A percentile compares a stretch with the other conserved stretches of the same genome.
Conservation (phyloP, 2,329 filamentous ascomycete species). For the Pleomassaria siparia region DNA sequence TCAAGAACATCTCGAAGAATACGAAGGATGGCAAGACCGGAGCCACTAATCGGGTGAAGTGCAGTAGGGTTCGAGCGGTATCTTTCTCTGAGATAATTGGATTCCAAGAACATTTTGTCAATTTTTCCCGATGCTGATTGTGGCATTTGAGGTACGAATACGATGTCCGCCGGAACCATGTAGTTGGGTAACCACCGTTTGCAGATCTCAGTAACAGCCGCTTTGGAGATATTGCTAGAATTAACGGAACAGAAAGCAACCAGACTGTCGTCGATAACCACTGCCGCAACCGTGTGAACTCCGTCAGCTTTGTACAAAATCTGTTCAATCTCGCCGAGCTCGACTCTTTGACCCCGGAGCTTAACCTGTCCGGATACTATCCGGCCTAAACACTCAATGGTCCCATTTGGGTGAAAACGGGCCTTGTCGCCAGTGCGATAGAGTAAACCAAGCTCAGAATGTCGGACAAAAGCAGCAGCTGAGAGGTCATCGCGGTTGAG, state of each 20-base stretch:
- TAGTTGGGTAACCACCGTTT: conserved; percentile 75
- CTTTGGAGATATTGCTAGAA: conserved; percentile 39
- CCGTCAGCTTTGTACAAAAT: conserved; percentile 29
- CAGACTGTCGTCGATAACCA: conserved; percentile 68
- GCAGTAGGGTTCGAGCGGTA: conserved; percentile 13
- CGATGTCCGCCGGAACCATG: conserved; percentile 78
- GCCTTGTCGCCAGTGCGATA: conserved; percentile 89
- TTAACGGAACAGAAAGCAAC: conserved; percentile 71
- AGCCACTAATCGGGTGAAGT: conserved; percentile 14
- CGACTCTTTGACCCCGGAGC: conserved; percentile 78
- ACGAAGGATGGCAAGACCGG: conserved; percentile 38
- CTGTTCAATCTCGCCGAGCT: conserved; percentile 64
- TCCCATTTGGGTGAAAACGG: conserved; percentile 65
- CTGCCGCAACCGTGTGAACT: conserved; percentile 65
- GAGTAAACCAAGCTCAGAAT: conserved; percentile 64
- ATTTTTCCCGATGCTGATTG: conserved; percentile 82
- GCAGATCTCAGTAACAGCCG: conserved; percentile 61
- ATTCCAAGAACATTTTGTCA: conserved; percentile 66
- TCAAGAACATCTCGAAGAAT: conserved; percentile 49
- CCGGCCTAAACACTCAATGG: conserved; percentile 80
- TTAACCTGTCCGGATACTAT: conserved; percentile 83
- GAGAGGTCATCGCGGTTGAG: conserved; percentile 81
- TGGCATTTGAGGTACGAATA: conserved; percentile 66
- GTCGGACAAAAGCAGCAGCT: conserved; percentile 67
- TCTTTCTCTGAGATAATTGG: conserved; percentile 51